Conservation (phyloP, 768 basidiomycete species). For the Tremella mesenterica region DNA sequence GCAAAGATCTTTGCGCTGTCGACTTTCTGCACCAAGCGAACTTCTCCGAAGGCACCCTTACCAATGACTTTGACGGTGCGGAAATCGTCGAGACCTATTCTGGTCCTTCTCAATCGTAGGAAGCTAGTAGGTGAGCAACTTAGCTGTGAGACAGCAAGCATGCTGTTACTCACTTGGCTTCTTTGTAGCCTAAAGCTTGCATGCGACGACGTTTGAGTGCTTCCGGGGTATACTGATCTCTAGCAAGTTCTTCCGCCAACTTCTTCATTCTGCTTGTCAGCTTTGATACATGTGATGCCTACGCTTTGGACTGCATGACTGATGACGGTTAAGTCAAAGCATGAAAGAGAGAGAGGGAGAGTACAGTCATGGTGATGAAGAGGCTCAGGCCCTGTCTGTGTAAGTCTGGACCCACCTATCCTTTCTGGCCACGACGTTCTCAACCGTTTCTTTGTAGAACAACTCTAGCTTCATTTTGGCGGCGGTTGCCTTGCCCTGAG, state of each 20-base stretch:
- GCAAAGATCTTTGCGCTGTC: constrained; percentile 98
- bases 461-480: constrained; percentile 94
- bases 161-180: constrained; percentile 36
- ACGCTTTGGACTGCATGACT: not conserved
- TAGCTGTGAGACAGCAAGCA: not conserved
- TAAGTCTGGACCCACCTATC: constrained; percentile 55
- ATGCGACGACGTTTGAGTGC: constrained; percentile 37
- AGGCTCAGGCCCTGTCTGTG: not conserved
- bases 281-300: not conserved
- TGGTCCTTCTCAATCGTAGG: constrained; percentile 77
- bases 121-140: constrained; percentile 52
- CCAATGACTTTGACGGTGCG: constrained; percentile 97
- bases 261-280: constrained; percentile 29
- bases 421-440: constrained; percentile 88
- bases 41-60: constrained; percentile 98
- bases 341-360: too few relatives aligned
- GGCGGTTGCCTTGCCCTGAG: constrained; percentile 71
- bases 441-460: constrained; percentile 93
- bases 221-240: constrained; percentile 37
- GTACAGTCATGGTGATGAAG: too few relatives aligned
- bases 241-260: constrained; percentile 36
- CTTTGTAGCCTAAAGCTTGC: constrained; percentile 36
- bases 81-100: constrained; percentile 84
- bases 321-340: not conserved
- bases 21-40: constrained; percentile 87